A percentile compares a stretch with the other conserved stretches of the same genome.
phyloP scores from a whole-genome alignment of 768 basidiomycete species.

The Pleurotus citrinopileatus region DNA sequence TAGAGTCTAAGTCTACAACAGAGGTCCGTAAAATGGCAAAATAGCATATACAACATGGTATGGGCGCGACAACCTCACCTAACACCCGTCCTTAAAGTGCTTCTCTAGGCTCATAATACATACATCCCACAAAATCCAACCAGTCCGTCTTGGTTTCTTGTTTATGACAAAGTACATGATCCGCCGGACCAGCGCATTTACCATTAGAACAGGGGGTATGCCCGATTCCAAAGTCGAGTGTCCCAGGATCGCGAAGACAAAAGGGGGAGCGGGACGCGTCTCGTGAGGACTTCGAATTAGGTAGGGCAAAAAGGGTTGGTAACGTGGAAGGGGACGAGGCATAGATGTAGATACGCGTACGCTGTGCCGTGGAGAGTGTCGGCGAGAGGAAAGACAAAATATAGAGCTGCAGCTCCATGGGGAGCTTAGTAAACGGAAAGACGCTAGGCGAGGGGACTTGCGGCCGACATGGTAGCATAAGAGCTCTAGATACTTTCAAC shows the following conservation, averaged over 20 bases:
- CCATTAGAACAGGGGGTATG: neutral
- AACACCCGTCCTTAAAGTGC: no score
- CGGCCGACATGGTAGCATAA: constrained; percentile 1
- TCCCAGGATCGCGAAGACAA: neutral
- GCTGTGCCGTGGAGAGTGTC: constrained; percentile 51
- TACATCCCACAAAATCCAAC: neutral
- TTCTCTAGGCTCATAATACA: neutral
- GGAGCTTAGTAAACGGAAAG: constrained; percentile 41
- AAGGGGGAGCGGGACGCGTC: neutral
- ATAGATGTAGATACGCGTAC: constrained; percentile 48
- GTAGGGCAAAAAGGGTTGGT: constrained; percentile 18
- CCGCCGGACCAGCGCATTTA: neutral
- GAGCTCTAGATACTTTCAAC: constrained; percentile 33
- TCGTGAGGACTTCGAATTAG: neutral
- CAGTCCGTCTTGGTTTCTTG: neutral
- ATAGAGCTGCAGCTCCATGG: constrained; percentile 54
- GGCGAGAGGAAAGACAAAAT: constrained; percentile 60
- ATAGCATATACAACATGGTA: no score
- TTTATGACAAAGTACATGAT: neutral
- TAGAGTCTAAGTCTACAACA: no score
- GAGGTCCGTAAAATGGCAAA: no score
- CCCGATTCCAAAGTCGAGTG: neutral
- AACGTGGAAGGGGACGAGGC: constrained; percentile 47
- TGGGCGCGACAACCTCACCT: neutral
- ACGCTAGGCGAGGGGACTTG: constrained; percentile 10